Percentiles rank a stretch among this genome's conserved stretches.
phyloP scores from a whole-genome alignment of 495 filamentous ascomycete species.

The Hypoxylon intermedium region DNA sequence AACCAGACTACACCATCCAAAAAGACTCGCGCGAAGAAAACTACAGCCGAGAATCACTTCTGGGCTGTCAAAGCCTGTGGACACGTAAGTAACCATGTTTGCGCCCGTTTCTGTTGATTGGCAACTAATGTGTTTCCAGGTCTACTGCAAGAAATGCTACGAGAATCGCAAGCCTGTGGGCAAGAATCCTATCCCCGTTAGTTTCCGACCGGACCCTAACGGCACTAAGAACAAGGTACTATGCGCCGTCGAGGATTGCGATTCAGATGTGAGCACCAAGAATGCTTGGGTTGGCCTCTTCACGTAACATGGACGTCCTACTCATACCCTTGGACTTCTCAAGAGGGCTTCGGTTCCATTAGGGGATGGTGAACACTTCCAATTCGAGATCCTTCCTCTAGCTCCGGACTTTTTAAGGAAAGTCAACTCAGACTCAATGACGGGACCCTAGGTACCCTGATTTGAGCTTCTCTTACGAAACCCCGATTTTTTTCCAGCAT shows the following conservation, averaged over 20 bases:
- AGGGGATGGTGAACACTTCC: too few species aligned
- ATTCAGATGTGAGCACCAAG: constrained; percentile 47
- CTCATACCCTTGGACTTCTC: too few species aligned
- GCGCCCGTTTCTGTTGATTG: neutral
- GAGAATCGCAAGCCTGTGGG: constrained; percentile 45
- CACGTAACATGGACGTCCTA: constrained; percentile 11
- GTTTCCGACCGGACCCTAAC: constrained; percentile 33
- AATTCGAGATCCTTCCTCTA: too few species aligned
- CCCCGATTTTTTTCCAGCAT: too few species aligned
- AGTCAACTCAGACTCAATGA: too few species aligned
- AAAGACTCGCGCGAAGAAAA: constrained; percentile 49
- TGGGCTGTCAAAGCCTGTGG: constrained; percentile 59
- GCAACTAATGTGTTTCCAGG: constrained; percentile 36
- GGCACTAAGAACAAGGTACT: constrained; percentile 40
- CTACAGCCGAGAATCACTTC: constrained; percentile 56
- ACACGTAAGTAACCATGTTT: constrained; percentile 46
- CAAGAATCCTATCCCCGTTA: constrained; percentile 22
- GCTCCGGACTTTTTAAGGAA: too few species aligned
- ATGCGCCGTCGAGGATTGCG: constrained; percentile 55
- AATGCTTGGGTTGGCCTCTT: constrained; percentile 57
- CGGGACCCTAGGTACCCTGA: too few species aligned
- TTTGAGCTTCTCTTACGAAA: too few species aligned
- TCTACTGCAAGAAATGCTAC: constrained; percentile 56
- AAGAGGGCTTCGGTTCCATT: too few species aligned
- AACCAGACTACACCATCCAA: constrained; percentile 40